A percentile compares a stretch with the other conserved stretches of the same genome.
These are phyloP conservation scores for Rhexocercosporidium sp. DNA, from an alignment of 2,329 filamentous ascomycete genomes.

Conservation along the genomic window DNA sequence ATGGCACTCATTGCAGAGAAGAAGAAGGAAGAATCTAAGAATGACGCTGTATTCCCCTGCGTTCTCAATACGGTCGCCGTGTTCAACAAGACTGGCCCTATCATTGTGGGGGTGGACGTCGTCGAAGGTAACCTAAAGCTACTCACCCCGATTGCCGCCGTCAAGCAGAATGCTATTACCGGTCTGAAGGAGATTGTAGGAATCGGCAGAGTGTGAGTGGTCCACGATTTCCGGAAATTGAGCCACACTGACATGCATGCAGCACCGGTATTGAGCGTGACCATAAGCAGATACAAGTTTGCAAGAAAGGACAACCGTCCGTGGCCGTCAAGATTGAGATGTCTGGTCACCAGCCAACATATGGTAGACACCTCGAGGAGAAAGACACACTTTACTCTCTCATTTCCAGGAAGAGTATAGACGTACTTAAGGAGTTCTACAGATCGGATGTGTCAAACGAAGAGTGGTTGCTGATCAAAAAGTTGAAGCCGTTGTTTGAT, in stretches of 20 bases:
- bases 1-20: slow-evolving; percentile 86
- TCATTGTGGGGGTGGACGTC: slow-evolving; percentile 94
- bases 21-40: slow-evolving; percentile 95
- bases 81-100: slow-evolving; percentile 98
- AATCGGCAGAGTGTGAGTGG: slow-evolving; percentile 76
- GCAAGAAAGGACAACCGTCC: slow-evolving; percentile 96
- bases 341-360: slow-evolving; percentile 88
- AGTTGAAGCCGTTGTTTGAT: slow-evolving; percentile 94
- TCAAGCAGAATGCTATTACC: slow-evolving; percentile 81
- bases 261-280: slow-evolving; percentile 97
- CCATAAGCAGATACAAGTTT: slow-evolving; percentile 90
- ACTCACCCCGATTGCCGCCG: slow-evolving; percentile 86
- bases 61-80: slow-evolving; percentile 88
- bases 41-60: slow-evolving; percentile 96
- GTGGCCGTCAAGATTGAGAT: slow-evolving; percentile 98
- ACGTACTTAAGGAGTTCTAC: slow-evolving; percentile 96
- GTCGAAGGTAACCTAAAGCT: slow-evolving; percentile 85
- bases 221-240: neutral
- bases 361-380: slow-evolving; percentile 95
- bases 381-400: slow-evolving; percentile 85
- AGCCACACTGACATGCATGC: slow-evolving; percentile 35
- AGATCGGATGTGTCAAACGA: slow-evolving; percentile 85
- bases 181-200: slow-evolving; percentile 82
- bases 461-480: slow-evolving; percentile 93
- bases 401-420: slow-evolving; percentile 87